Evolutionary conservation across 176 grass and related monocot genomes (phyloP).

Genomic region (Phoenix dactylifera): DNA sequence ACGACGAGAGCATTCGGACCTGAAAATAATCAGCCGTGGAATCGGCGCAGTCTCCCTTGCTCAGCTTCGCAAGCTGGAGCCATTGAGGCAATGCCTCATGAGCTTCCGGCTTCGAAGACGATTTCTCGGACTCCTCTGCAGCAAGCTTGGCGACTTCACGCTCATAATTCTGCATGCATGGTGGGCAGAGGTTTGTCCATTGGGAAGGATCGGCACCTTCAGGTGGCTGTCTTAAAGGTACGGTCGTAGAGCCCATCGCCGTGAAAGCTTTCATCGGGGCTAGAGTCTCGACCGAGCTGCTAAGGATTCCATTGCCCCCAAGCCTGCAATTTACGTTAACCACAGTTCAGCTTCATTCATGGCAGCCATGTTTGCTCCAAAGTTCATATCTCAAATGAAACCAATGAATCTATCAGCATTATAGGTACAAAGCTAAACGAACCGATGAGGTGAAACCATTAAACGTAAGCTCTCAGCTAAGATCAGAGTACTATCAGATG

Average conservation of each 20-base stretch:
- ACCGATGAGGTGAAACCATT: too few relatives aligned
- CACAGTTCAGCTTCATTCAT: background rate
- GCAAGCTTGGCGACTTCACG: conserved; percentile 51
- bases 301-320: conserved; percentile 35
- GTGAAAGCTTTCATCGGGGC: conserved; percentile 14
- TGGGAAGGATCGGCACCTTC: background rate
- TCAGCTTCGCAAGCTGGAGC: background rate
- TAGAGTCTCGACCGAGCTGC: conserved; percentile 34
- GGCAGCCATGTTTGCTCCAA: too few relatives aligned
- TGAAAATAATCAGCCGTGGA: conserved; percentile 16
- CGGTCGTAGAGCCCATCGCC: conserved; percentile 8
- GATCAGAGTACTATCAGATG: too few relatives aligned
- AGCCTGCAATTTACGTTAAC: conserved; percentile 26
- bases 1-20: background rate
- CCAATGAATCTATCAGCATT: background rate
- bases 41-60: background rate
- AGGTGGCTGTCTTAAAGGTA: conserved; percentile 11
- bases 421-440: too few relatives aligned
- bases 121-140: conserved; percentile 23
- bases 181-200: conserved; percentile 35
- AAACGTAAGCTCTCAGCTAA: too few relatives aligned
- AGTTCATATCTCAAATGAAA: background rate
- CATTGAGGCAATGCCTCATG: background rate
- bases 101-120: background rate
- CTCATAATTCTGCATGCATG: conserved; percentile 52